A percentile compares a stretch with the other conserved stretches of the same genome.
Conservation (phyloP, 495 filamentous ascomycete species). For the Penicillium canescens region DNA sequence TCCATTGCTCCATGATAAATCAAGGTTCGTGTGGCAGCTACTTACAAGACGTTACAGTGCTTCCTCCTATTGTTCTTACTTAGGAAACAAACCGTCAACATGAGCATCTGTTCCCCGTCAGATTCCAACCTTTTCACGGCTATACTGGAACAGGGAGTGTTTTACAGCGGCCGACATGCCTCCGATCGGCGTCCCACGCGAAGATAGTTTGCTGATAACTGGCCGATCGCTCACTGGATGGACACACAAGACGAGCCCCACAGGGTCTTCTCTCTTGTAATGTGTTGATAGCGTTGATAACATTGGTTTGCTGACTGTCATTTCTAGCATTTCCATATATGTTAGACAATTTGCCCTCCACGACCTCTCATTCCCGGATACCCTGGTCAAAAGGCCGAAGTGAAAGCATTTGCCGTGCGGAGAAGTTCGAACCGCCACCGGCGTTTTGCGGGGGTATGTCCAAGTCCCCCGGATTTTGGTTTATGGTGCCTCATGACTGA, state of each 20-base stretch:
- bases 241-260: neutral
- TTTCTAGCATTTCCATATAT: too few species aligned
- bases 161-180: too few species aligned
- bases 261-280: neutral
- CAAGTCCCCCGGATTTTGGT: slow-evolving; percentile 8
- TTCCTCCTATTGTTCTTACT: too few species aligned
- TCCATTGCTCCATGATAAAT: too few species aligned
- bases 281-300: neutral
- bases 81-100: too few species aligned
- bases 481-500: neutral
- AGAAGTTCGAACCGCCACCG: neutral
- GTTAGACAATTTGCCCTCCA: neutral
- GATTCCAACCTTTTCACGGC: too few species aligned
- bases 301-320: too few species aligned
- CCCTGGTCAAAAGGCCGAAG: neutral
- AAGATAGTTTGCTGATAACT: slow-evolving; percentile 6
- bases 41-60: too few species aligned
- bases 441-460: slow-evolving; percentile 4
- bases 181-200: neutral
- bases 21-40: too few species aligned
- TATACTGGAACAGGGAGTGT: too few species aligned
- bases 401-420: slow-evolving; percentile 2
- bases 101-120: too few species aligned
- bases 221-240: neutral
- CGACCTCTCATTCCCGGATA: neutral